Base-by-base conservation (phyloP, 345 rosid species). In the Brassica juncea region DNA sequence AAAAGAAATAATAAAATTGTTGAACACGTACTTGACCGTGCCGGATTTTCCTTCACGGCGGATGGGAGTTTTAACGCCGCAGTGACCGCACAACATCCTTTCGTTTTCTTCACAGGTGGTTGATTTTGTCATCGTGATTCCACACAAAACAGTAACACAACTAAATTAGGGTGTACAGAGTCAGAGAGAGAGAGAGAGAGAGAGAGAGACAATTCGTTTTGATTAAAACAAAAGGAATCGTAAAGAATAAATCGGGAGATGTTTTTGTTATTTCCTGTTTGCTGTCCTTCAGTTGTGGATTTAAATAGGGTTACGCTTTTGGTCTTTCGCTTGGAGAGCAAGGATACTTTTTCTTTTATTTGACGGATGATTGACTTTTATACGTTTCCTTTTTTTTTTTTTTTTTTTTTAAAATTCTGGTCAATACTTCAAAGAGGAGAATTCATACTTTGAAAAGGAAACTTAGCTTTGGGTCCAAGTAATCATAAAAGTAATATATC, bases 51-150 rank as follows among this genome's bases (percentile, higher is more conserved):
- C 77, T 72, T 66, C 82, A 23, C 23, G 55, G 14, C 77, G 73
- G 64, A 72, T 44, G 1, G 63, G 82, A 72, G 73, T 59, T 1
- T 72, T 31, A 59, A 78, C 63, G 7, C 73, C 28, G 11, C 82
- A 78, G 77, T 78, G 82, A 58, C 77, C 68, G 31, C 77, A 78
- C 55, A 67, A 59, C 82, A 78, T 58, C 19, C 39, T 72, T 57
- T 64, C 68, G 4, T 78, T 71, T 65, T 42, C 76, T 37, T 66
- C 77, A 9, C 15, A 54, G 9, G 1, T 31, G 10, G 55, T 79
- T 66, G 15, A 5, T 6, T 58, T 34, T 44, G 31, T 8, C 69
- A 66, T 72, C 72, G 23, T 76, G 23, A 10, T 67, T 75, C 6
- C 27, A 55, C 66, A 42, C 60, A 60, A 68, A 21, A 10, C 58